Evolutionary conservation across 2,329 filamentous ascomycete genomes (phyloP).

Genomic region (Penicillium sp.): DNA sequence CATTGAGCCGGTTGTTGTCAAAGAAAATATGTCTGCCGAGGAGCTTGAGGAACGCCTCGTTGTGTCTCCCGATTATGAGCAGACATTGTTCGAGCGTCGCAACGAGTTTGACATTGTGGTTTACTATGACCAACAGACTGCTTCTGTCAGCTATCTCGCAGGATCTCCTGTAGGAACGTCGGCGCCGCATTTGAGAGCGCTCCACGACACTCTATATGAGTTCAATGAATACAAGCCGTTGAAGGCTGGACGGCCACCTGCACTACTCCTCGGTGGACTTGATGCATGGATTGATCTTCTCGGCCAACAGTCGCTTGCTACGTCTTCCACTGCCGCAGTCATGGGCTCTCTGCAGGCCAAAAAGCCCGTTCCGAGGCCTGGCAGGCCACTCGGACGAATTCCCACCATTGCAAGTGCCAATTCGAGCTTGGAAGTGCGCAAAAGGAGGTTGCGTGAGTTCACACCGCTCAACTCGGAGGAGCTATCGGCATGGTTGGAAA

Average conservation of each 20-base stretch:
- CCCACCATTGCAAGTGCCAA: slow-evolving; percentile 55
- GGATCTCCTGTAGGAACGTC: slow-evolving; percentile 49
- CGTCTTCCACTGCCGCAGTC: slow-evolving; percentile 57
- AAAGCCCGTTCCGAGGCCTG: slow-evolving; percentile 39
- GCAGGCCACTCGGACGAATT: slow-evolving; percentile 55
- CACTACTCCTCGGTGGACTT: slow-evolving; percentile 78
- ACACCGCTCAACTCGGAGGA: slow-evolving; percentile 80
- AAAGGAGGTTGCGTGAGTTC: slow-evolving; percentile 59
- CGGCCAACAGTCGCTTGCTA: slow-evolving; percentile 65
- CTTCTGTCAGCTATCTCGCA: slow-evolving; percentile 59
- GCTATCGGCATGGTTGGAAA: slow-evolving; percentile 76
- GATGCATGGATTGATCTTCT: slow-evolving; percentile 86
- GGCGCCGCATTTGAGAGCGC: slow-evolving; percentile 63
- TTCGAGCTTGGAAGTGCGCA: slow-evolving; percentile 57
- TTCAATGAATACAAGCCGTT: slow-evolving; percentile 80
- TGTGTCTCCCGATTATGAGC: slow-evolving; percentile 61
- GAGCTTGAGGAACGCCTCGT: slow-evolving; percentile 57
- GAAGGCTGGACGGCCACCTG: slow-evolving; percentile 65
- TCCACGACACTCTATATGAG: slow-evolving; percentile 78
- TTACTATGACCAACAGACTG: slow-evolving; percentile 77
- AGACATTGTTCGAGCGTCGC: slow-evolving; percentile 69
- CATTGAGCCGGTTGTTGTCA: slow-evolving; percentile 78
- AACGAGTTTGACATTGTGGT: slow-evolving; percentile 84
- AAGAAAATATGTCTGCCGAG: slow-evolving; percentile 67
- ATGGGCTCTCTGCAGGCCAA: slow-evolving; percentile 48